These are phyloP conservation scores for Hyaloraphidium curvatum DNA, from an alignment of 192 early-diverging fungal species.

Conservation along the genomic window DNA sequence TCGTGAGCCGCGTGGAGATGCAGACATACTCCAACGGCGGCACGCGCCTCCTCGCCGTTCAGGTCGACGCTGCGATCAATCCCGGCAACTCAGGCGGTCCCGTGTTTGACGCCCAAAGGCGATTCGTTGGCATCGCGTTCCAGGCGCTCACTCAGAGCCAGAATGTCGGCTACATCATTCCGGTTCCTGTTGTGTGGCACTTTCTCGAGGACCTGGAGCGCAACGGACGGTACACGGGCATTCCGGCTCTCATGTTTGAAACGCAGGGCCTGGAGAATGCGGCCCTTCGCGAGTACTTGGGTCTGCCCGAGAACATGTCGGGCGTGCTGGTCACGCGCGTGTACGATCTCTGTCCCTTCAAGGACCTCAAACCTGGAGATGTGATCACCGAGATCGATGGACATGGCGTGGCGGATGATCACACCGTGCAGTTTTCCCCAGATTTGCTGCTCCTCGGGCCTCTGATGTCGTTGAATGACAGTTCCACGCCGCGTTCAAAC, in stretches of 20 bases:
- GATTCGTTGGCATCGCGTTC: constrained; percentile 1
- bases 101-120: constrained; percentile 2
- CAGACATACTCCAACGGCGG: not conserved
- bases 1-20: not conserved
- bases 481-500: too few relatives aligned
- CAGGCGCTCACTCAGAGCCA: too few relatives aligned
- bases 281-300: not conserved
- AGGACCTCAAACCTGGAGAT: not conserved
- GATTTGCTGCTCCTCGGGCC: too few relatives aligned
- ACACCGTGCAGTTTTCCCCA: too few relatives aligned
- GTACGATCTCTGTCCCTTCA: not conserved
- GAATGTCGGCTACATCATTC: constrained; percentile 2
- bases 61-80: not conserved
- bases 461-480: too few relatives aligned
- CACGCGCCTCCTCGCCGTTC: not conserved
- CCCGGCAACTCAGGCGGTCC: constrained; percentile 1
- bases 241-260: not conserved
- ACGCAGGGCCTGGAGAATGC: not conserved
- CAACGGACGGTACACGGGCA: not conserved
- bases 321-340: not conserved
- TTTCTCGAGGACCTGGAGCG: not conserved
- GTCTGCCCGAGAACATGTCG: not conserved
- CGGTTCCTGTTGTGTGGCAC: not conserved
- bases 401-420: not conserved
- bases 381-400: not conserved